Evolutionary conservation across 1,284 basidiomycete species (phyloP).

Genomic region (Marasmius tenuissimus): DNA sequence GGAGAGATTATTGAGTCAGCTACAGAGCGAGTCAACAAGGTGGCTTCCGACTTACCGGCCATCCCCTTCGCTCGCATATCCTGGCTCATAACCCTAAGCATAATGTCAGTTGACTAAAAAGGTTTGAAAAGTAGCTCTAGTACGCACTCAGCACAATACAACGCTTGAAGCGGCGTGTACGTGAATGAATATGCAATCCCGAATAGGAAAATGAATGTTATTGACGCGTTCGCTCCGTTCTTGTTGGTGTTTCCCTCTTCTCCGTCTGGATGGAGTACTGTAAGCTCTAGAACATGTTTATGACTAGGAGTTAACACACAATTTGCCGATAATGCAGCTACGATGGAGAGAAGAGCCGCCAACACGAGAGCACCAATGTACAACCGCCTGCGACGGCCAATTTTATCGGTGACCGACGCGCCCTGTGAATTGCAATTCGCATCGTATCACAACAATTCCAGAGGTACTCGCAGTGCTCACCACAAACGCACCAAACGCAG

Average conservation of each 20-base stretch:
- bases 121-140: not conserved
- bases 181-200: constrained; percentile 26
- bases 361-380: constrained; percentile 24
- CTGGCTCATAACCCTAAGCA: constrained; percentile 25
- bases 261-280: constrained; percentile 15
- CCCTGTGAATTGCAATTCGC: constrained; percentile 17
- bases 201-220: constrained; percentile 27
- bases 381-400: constrained; percentile 25
- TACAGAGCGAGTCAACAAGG: not conserved
- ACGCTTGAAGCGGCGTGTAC: constrained; percentile 27
- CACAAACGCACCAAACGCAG: constrained; percentile 24
- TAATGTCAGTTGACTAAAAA: not conserved
- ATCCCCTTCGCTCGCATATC: constrained; percentile 30
- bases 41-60: constrained; percentile 14
- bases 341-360: constrained; percentile 21
- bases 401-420: constrained; percentile 23
- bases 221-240: constrained; percentile 25
- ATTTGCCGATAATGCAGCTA: constrained; percentile 24
- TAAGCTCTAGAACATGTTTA: not conserved
- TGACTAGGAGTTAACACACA: constrained; percentile 10
- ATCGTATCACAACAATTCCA: not conserved
- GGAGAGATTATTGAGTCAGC: not conserved
- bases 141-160: constrained; percentile 28
- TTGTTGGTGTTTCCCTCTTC: constrained; percentile 21
- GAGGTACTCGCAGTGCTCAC: constrained; percentile 6